A percentile compares a stretch with the other conserved stretches of the same genome.
Conservation (phyloP, 305 asterid species). For the Fraxinus velutina region DNA sequence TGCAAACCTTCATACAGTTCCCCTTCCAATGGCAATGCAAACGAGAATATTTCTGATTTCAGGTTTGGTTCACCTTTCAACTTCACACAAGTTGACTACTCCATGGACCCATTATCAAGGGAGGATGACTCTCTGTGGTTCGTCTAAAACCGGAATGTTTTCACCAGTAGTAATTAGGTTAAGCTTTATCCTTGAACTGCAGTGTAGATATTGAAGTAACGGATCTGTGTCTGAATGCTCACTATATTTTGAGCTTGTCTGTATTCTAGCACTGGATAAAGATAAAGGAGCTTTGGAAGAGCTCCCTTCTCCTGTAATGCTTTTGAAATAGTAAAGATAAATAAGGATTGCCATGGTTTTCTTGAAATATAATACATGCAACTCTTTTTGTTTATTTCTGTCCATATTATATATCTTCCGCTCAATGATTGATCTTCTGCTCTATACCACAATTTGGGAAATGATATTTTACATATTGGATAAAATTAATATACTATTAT, state of each 20-base stretch:
- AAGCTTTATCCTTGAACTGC: slow-evolving; percentile 16
- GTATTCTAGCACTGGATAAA: slow-evolving; percentile 5
- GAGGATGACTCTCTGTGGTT: slow-evolving; percentile 51
- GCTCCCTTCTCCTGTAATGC: slow-evolving; percentile 20
- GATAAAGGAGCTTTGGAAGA: slow-evolving; percentile 13
- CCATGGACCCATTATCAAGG: slow-evolving; percentile 40
- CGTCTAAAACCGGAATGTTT: slow-evolving; percentile 24
- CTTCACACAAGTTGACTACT: slow-evolving; percentile 35
- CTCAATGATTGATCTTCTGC: no score
- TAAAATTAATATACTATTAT: no score
- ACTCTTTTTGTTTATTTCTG: neutral
- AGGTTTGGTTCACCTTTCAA: slow-evolving; percentile 43
- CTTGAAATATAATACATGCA: slow-evolving; percentile 19
- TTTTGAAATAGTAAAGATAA: slow-evolving; percentile 11
- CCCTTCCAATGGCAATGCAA: slow-evolving; percentile 22
- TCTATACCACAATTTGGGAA: neutral
- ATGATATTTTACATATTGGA: neutral
- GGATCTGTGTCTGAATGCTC: slow-evolving; percentile 16
- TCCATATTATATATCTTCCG: no score
- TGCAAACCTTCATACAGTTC: slow-evolving; percentile 32
- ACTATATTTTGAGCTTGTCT: slow-evolving; percentile 17
- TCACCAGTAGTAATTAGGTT: slow-evolving; percentile 1
- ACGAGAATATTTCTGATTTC: slow-evolving; percentile 36
- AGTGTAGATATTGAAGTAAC: slow-evolving; percentile 24
- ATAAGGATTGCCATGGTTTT: neutral